Conservation (phyloP, 768 basidiomycete species). For the Tricholomella constricta region DNA sequence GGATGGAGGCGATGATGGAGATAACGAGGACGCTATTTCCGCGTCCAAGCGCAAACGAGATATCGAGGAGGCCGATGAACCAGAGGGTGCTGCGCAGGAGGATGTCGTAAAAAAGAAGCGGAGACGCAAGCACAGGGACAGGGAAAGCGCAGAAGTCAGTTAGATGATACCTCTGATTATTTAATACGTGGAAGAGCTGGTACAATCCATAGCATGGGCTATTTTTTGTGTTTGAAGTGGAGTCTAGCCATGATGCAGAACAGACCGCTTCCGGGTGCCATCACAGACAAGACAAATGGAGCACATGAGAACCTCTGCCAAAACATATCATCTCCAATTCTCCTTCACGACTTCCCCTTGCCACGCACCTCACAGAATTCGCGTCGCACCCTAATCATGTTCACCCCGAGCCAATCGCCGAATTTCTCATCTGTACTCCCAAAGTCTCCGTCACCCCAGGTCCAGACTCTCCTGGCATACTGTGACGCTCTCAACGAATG, state of each 20-base stretch:
- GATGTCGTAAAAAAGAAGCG: constrained; percentile 32
- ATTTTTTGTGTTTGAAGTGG: too few species aligned
- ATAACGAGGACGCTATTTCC: constrained; percentile 3
- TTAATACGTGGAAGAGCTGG: too few species aligned
- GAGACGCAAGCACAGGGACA: constrained; percentile 28
- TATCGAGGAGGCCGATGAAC: constrained; percentile 39
- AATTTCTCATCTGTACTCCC: constrained; percentile 29
- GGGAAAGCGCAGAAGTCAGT: constrained; percentile 14
- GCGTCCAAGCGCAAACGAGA: constrained; percentile 20
- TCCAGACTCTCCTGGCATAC: constrained; percentile 35
- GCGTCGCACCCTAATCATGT: constrained; percentile 4
- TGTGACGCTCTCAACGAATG: constrained; percentile 32
- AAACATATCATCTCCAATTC: not conserved
- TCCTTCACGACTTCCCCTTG: not conserved
- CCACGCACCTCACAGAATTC: not conserved
- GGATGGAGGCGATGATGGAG: constrained; percentile 23
- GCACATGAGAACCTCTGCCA: not conserved
- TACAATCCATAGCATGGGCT: not conserved
- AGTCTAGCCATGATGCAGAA: too few species aligned
- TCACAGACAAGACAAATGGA: constrained; percentile 3
- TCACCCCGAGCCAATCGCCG: constrained; percentile 28
- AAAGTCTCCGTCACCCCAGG: constrained; percentile 31
- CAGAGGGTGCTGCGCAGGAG: constrained; percentile 43
- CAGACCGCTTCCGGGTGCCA: too few species aligned
- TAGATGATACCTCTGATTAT: too few species aligned